Base-by-base conservation (phyloP, 768 basidiomycete species). In the Cystofilobasidium bisporidii region DNA sequence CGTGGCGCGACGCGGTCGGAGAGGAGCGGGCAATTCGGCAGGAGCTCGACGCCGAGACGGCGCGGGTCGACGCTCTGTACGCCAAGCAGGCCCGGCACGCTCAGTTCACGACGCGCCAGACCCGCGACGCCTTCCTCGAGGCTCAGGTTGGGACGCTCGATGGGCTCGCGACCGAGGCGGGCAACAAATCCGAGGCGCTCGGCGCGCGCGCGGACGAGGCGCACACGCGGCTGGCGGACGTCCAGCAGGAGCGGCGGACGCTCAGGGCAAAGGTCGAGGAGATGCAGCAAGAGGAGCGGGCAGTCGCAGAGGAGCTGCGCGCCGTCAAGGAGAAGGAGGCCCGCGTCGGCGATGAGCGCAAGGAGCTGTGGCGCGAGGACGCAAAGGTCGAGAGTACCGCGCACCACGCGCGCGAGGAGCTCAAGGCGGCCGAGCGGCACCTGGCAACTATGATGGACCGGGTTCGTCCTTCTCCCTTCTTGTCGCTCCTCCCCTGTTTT, bases 401-500 rank as follows among this genome's bases (percentile, higher is more conserved):
- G 2, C 82, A 81, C 40, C 83, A 89, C 63, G 91, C 89, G 2
- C 81, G 81, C 17, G 87, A 90, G 65, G 89, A 97, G 76, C 79
- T 94, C 72, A 83, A 87, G 73, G 82, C 82, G 1, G 86, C 89
- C 0, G 91, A 98, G 77, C 81, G 92, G 63, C 79, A 78, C 17
- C 79, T 98, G 38, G 85, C 87, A 6, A 82, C 86, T 20, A 96
- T 94, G 86, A 94, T 98, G 90, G 96, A 99, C 77, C 91, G 92
- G 81, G 92, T 90, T 59, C 69, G 80, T 72, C 48, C 48, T 24
- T 50, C 26, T 24, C 45, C 15, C 45, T 24, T 20, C 45, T 20
- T 18, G 6, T 47, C 18, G 18, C 18, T 5, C 45, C 45, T 47
- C 45, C 17, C n/a, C 45, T 4, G 17, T 17, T 17, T 24, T n/a